Evolutionary conservation across 75 land plant genomes (phyloP), one percentile per base, ranked within the genome.

Genomic region (Sequoia sempervirens): DNA sequence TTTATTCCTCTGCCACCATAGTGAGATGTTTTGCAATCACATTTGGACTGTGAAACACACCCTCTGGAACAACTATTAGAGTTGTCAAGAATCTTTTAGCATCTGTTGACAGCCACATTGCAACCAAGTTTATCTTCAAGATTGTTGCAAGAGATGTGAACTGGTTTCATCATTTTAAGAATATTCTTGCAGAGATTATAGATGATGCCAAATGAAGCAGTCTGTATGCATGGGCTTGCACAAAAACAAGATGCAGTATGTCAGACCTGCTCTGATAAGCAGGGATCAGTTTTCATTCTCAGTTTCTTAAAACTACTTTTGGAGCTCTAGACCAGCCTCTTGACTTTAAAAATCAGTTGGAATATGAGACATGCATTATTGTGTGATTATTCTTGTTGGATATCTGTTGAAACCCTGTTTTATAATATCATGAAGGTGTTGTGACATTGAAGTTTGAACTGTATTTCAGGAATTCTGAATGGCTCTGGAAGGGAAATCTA

Each of bases 1-100:
- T 18, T 45, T 12, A 84, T 69, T 82, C 46, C 85, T 84, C 2
- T 83, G 85, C 70, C 81, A 82, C 58, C 87, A 86, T 79, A 79
- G 80, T 79, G 80, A 79, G 80, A 79, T 17, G 80, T n/a, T 32
- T 78, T 45, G 45, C 80, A 79, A 38, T 79, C 37, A 23, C 80
- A 79, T 79, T 40, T 36, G 36, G 80, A 23, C 18, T 40, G 46
- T 40, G 10, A 20, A 15, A 79, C 46, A 38, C 80, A 36, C 28
- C 12, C 10, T 18, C 80, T 18, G 80, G 80, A 40, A 79, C 45
- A 79, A 79, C 80, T 8, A 79, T 79, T 38, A 79, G 43, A 43
- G n/a, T 79, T 3, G 46, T 38, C 38, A 40, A 79, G 32, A 79
- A 79, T 40, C 80, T 79, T 79, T 17, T 34, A 32, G 43, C 34